Conservation (phyloP, 2,329 filamentous ascomycete genomes). For the Purpureocillium takamizusanense region DNA sequence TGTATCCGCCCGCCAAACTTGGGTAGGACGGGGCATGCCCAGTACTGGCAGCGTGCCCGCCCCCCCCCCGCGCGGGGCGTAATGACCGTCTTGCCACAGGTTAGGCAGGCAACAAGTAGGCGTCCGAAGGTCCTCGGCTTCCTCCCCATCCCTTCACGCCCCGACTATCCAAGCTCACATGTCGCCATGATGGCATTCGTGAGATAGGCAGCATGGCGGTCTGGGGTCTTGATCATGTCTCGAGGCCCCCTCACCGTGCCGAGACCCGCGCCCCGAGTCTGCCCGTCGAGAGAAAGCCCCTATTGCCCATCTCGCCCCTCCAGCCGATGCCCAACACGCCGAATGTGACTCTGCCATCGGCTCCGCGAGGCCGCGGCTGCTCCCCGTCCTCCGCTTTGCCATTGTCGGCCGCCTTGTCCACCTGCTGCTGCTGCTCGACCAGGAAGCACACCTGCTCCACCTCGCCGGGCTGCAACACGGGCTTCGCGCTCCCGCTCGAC, state of each 20-base stretch:
- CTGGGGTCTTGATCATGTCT: too few relatives aligned
- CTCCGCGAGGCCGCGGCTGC: background rate
- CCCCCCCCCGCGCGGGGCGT: too few relatives aligned
- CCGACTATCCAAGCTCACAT: too few relatives aligned
- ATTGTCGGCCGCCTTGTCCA: constrained; percentile 25
- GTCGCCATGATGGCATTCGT: too few relatives aligned
- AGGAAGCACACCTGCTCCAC: constrained; percentile 59
- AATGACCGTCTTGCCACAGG: too few relatives aligned
- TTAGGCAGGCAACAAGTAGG: too few relatives aligned
- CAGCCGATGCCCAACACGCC: constrained; percentile 82
- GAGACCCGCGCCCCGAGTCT: constrained; percentile 52
- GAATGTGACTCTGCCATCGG: constrained; percentile 50
- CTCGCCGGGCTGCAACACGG: constrained; percentile 53
- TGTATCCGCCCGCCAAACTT: too few relatives aligned
- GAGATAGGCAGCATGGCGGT: too few relatives aligned
- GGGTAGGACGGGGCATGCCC: too few relatives aligned
- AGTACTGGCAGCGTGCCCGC: too few relatives aligned
- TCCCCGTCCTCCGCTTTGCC: constrained; percentile 34
- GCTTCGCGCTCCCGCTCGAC: constrained; percentile 30
- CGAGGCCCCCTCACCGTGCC: constrained; percentile 14
- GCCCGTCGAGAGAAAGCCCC: constrained; percentile 79
- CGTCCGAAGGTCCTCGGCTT: too few relatives aligned
- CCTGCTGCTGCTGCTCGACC: constrained; percentile 36
- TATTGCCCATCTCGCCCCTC: constrained; percentile 83
- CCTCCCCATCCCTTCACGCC: too few relatives aligned